These are phyloP conservation scores for Rhodamnia rubescens DNA, from an alignment of 345 rosid species.

Conservation along the genomic window DNA sequence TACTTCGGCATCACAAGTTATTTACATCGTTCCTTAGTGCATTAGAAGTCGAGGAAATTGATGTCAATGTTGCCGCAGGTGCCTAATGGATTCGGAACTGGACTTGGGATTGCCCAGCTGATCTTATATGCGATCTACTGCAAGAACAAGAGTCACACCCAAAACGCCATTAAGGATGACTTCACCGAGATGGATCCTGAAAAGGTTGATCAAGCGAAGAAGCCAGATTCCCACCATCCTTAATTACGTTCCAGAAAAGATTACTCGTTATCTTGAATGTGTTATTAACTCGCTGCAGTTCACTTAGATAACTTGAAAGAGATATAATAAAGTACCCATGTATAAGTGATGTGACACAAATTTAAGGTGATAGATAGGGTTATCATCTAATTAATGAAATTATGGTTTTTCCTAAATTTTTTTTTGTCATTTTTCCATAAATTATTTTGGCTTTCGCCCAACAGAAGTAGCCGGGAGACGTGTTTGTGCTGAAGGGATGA, in stretches of 20 bases:
- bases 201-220: background rate
- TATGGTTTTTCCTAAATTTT: background rate
- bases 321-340: too few species aligned
- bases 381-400: background rate
- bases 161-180: background rate
- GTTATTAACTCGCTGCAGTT: background rate
- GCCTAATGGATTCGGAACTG: conserved; percentile 25
- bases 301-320: too few species aligned
- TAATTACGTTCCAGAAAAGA: background rate
- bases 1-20: background rate
- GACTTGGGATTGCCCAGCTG: conserved; percentile 21
- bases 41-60: background rate
- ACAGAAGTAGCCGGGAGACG: background rate
- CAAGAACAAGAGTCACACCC: conserved; percentile 1
- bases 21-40: background rate
- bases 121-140: conserved; percentile 25
- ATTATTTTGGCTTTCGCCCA: background rate
- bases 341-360: background rate
- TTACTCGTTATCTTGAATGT: background rate
- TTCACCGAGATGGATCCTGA: conserved; percentile 1
- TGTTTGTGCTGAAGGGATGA: background rate
- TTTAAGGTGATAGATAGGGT: background rate
- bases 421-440: background rate
- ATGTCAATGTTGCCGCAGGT: conserved; percentile 2
- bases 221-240: background rate